These are phyloP conservation scores for Neopestalotiopsis sp. DNA, from an alignment of 2,329 filamentous ascomycete species.

Conservation along the genomic window DNA sequence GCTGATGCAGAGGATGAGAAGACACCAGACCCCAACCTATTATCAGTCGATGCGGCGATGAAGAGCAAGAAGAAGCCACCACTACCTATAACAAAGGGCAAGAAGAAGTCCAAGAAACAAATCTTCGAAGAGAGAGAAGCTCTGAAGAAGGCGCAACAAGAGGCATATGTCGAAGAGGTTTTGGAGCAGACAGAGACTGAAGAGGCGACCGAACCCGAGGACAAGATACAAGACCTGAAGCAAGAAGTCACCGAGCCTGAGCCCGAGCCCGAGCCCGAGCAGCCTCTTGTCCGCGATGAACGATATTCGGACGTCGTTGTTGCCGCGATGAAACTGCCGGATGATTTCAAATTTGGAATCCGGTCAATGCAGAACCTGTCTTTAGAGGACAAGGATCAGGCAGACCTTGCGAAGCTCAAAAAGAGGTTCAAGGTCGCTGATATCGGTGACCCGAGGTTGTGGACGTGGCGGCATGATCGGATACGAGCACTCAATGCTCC, in stretches of 20 bases:
- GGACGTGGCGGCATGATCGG: conserved; percentile 63
- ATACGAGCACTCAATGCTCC: conserved; percentile 60
- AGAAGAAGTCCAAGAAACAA: conserved; percentile 64
- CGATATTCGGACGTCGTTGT: conserved; percentile 56
- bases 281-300: conserved; percentile 45
- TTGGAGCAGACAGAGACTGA: conserved; percentile 43
- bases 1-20: conserved; percentile 53
- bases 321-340: conserved; percentile 51
- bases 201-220: conserved; percentile 36
- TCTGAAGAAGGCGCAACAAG: conserved; percentile 72
- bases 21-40: conserved; percentile 48
- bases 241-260: conserved; percentile 34
- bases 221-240: conserved; percentile 29
- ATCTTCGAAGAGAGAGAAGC: conserved; percentile 43
- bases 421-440: conserved; percentile 52
- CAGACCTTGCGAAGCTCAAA: conserved; percentile 54
- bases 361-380: conserved; percentile 49
- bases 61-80: conserved; percentile 61
- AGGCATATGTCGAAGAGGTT: conserved; percentile 51
- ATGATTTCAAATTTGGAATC: conserved; percentile 52
- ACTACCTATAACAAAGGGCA: conserved; percentile 45
- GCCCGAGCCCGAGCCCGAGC: conserved; percentile 37
- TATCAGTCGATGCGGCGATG: conserved; percentile 45
- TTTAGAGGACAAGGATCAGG: conserved; percentile 51
- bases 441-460: conserved; percentile 57